Percentiles rank a stretch among this genome's conserved stretches.
Evolutionary conservation across 345 rosid genomes (phyloP).

Genomic region (Cardamine resedifolia): DNA sequence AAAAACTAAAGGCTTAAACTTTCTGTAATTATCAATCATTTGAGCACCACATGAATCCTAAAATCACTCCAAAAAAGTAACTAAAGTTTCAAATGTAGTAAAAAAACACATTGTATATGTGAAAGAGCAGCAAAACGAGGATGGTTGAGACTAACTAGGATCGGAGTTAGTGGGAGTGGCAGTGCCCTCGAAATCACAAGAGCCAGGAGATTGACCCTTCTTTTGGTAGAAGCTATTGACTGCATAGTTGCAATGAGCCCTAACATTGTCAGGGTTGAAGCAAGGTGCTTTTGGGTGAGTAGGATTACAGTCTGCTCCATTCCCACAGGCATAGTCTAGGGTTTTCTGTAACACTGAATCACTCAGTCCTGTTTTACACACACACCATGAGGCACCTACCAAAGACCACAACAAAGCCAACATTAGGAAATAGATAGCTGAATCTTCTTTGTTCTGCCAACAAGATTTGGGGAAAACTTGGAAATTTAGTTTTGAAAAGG

Average conservation of each 20-base stretch:
- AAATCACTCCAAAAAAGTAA: background rate
- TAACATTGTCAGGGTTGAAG: slow-evolving; percentile 71
- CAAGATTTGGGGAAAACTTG: slow-evolving; percentile 18
- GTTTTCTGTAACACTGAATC: slow-evolving; percentile 68
- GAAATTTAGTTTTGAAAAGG: background rate
- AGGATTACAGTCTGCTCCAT: slow-evolving; percentile 91
- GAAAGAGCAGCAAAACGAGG: slow-evolving; percentile 3
- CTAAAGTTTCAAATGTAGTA: slow-evolving; percentile 9
- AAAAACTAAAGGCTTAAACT: slow-evolving; percentile 17
- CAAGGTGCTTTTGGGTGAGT: slow-evolving; percentile 58
- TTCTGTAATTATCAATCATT: slow-evolving; percentile 17
- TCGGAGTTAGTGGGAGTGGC: slow-evolving; percentile 53
- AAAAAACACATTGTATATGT: background rate
- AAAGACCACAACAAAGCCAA: slow-evolving; percentile 1
- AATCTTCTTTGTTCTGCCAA: background rate
- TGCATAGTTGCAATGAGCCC: slow-evolving; percentile 79
- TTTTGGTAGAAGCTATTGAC: slow-evolving; percentile 89
- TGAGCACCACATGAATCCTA: slow-evolving; percentile 8
- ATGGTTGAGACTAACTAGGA: slow-evolving; percentile 50
- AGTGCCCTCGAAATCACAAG: slow-evolving; percentile 82
- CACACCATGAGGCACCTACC: slow-evolving; percentile 79
- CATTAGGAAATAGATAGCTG: background rate
- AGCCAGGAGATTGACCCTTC: slow-evolving; percentile 65
- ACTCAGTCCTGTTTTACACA: slow-evolving; percentile 63
- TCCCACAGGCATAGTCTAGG: slow-evolving; percentile 91